These are phyloP conservation scores for Lactifluus piperatus DNA, from an alignment of 768 basidiomycete species.

Conservation along the genomic window DNA sequence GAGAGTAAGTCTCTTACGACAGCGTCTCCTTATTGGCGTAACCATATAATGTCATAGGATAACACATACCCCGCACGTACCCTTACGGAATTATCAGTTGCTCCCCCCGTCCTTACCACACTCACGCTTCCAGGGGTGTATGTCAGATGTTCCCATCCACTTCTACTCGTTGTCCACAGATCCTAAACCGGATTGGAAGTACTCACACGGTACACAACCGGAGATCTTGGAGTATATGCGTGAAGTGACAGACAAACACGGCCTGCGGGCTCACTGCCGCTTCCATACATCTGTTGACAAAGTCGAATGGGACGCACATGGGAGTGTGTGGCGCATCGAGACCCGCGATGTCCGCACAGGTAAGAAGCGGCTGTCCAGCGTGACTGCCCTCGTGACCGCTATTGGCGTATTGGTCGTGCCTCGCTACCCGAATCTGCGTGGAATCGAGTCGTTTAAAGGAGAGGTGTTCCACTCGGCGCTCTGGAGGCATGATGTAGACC, in stretches of 20 bases:
- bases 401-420: conserved; percentile 24
- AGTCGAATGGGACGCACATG: conserved; percentile 24
- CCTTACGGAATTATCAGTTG: neutral
- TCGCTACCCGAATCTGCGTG: conserved; percentile 23
- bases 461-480: conserved; percentile 46
- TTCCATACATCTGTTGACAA: conserved; percentile 24
- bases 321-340: conserved; percentile 23
- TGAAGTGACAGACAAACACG: conserved; percentile 19
- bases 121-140: conserved; percentile 21
- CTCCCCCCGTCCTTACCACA: neutral
- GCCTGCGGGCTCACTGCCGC: conserved; percentile 17
- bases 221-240: conserved; percentile 26
- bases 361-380: conserved; percentile 6
- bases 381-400: conserved; percentile 27
- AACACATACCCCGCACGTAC: conserved; percentile 22
- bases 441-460: conserved; percentile 36
- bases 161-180: conserved; percentile 25
- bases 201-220: conserved; percentile 20
- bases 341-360: conserved; percentile 18
- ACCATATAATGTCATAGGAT: conserved; percentile 4
- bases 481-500: conserved; percentile 45
- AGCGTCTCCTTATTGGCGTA: neutral
- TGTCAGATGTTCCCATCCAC: conserved; percentile 21
- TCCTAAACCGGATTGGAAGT: conserved; percentile 24
- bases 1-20: conserved; percentile 15